phyloP scores from a whole-genome alignment of 139 green algal genomes.

The Volvox africanus region DNA sequence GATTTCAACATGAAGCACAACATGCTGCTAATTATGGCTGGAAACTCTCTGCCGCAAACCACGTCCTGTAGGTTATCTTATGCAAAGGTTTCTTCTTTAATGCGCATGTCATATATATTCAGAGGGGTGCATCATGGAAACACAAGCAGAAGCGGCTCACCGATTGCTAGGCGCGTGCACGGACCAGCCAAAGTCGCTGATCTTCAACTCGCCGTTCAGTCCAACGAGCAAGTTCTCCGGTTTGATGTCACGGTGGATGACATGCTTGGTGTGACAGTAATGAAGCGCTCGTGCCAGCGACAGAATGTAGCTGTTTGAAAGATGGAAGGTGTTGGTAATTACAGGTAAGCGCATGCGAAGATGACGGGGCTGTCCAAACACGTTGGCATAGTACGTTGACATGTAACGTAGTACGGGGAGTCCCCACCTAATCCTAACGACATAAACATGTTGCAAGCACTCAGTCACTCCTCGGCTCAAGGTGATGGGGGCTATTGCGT shows the following conservation, averaged over 20 bases:
- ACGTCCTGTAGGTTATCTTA: background rate
- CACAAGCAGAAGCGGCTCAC: background rate
- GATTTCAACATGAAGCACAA: too few species aligned
- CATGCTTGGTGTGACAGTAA: conserved; percentile 98
- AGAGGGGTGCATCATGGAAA: too few species aligned
- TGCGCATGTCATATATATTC: too few species aligned
- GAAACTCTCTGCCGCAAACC: background rate
- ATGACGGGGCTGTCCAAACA: background rate
- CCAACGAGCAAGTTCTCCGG: conserved; percentile 98
- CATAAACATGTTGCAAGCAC: too few species aligned
- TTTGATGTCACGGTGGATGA: conserved; percentile 99
- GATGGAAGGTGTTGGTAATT: background rate
- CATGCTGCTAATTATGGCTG: background rate
- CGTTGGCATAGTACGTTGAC: background rate
- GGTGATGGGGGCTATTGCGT: too few species aligned
- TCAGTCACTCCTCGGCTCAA: too few species aligned
- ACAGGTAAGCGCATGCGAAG: background rate
- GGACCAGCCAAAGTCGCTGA: conserved; percentile 98
- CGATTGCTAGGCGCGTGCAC: conserved; percentile 91
- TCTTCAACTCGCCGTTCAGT: conserved; percentile 95
- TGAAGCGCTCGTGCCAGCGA: conserved; percentile 88
- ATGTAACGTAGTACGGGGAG: too few species aligned
- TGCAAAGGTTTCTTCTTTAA: too few species aligned
- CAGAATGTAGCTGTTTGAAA: conserved; percentile 83
- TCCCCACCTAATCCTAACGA: background rate